Conservation (phyloP, 192 early-diverging fungal genomes). For the Dispira simplex region DNA sequence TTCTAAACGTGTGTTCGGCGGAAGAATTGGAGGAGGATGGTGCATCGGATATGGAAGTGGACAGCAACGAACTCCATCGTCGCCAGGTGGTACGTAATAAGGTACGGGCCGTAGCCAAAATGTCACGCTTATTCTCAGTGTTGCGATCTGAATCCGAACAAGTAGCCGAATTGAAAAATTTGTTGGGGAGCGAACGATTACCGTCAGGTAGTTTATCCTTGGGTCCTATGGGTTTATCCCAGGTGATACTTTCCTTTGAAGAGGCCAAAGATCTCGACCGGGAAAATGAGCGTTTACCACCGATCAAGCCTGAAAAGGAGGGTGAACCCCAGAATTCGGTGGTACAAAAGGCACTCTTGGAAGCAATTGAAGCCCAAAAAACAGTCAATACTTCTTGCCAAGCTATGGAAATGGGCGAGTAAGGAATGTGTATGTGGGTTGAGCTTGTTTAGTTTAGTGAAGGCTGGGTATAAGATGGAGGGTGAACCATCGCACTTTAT, state of each 20-base stretch:
- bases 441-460: too few relatives aligned
- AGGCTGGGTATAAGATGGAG: too few relatives aligned
- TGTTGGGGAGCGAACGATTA: constrained; percentile 68
- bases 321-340: neutral
- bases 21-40: constrained; percentile 57
- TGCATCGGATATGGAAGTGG: constrained; percentile 1
- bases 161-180: constrained; percentile 83
- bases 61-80: neutral
- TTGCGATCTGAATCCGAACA: constrained; percentile 78
- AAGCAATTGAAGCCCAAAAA: neutral
- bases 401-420: neutral
- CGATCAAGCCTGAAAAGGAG: constrained; percentile 14
- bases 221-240: constrained; percentile 85
- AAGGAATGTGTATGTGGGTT: neutral
- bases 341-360: constrained; percentile 1
- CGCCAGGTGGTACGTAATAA: constrained; percentile 66
- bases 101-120: constrained; percentile 71
- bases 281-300: constrained; percentile 89
- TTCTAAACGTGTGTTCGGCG: constrained; percentile 80
- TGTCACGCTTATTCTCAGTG: constrained; percentile 72
- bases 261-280: constrained; percentile 79
- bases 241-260: constrained; percentile 78
- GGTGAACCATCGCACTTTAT: too few relatives aligned
- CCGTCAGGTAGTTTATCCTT: constrained; percentile 76
- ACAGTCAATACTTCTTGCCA: neutral